Evolutionary conservation across 1,284 basidiomycete species (phyloP).

Genomic region (Anthracocystis setariae): DNA sequence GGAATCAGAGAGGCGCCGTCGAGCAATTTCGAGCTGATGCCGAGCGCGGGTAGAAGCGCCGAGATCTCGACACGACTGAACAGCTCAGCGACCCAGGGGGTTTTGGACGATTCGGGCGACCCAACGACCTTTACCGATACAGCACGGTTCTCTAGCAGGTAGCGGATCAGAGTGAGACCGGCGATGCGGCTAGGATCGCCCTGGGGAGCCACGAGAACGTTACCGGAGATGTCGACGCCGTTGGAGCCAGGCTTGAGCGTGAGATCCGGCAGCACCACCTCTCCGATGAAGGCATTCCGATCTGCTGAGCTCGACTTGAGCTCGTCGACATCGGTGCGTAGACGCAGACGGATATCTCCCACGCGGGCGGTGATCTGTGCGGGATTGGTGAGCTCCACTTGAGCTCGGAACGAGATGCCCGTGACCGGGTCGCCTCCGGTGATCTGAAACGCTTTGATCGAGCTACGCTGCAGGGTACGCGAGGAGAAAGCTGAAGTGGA

Average conservation of each 20-base stretch:
- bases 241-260: conserved; percentile 27
- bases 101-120: conserved; percentile 24
- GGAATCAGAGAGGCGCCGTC: conserved; percentile 53
- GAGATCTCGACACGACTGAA: conserved; percentile 34
- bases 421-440: conserved; percentile 34
- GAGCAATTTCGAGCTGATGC: conserved; percentile 41
- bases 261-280: conserved; percentile 28
- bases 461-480: conserved; percentile 7
- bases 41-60: conserved; percentile 45
- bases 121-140: conserved; percentile 34
- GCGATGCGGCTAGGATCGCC: conserved; percentile 19
- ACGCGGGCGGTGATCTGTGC: conserved; percentile 26
- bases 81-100: conserved; percentile 45
- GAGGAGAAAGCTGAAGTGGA: conserved; percentile 1
- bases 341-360: conserved; percentile 24
- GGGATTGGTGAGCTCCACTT: conserved; percentile 41
- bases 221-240: conserved; percentile 15
- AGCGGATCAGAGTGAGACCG: conserved; percentile 34
- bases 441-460: conserved; percentile 43
- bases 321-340: conserved; percentile 38
- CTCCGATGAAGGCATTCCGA: conserved; percentile 27
- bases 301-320: conserved; percentile 16
- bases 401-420: conserved; percentile 47
- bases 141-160: conserved; percentile 49
- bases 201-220: conserved; percentile 12